These are phyloP conservation scores for Athelia sp. DNA, from an alignment of 1,284 basidiomycete species.

Conservation along the genomic window DNA sequence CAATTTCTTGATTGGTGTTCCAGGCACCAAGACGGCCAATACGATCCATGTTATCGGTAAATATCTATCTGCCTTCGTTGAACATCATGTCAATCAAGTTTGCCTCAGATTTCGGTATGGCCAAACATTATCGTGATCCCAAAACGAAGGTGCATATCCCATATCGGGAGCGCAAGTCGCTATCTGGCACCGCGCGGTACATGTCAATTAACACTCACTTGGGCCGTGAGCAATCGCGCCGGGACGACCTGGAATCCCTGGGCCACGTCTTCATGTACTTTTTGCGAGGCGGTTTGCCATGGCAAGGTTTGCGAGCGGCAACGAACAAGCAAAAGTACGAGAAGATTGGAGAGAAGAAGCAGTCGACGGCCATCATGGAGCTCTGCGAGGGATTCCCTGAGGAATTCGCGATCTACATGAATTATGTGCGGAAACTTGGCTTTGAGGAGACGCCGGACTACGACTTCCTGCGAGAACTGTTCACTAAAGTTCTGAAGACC, in stretches of 20 bases:
- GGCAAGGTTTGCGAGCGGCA: constrained; percentile 93
- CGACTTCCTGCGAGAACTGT: constrained; percentile 93
- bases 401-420: constrained; percentile 96
- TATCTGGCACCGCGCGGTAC: constrained; percentile 97
- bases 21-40: constrained; percentile 89
- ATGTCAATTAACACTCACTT: constrained; percentile 99
- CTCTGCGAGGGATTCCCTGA: constrained; percentile 98
- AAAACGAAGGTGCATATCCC: constrained; percentile 98
- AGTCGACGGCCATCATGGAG: constrained; percentile 89
- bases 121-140: constrained; percentile 98
- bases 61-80: constrained; percentile 19
- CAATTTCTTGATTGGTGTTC: constrained; percentile 96
- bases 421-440: constrained; percentile 93
- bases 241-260: constrained; percentile 91
- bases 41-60: constrained; percentile 87
- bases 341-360: constrained; percentile 98
- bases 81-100: no score
- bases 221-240: constrained; percentile 85
- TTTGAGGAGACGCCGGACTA: constrained; percentile 98
- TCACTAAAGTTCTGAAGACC: constrained; percentile 89
- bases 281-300: constrained; percentile 87
- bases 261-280: constrained; percentile 99
- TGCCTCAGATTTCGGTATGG: constrained; percentile 92
- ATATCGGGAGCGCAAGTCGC: constrained; percentile 97
- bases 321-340: constrained; percentile 99